Conservation (phyloP, 345 rosid species). For the Ceriops decandra region DNA sequence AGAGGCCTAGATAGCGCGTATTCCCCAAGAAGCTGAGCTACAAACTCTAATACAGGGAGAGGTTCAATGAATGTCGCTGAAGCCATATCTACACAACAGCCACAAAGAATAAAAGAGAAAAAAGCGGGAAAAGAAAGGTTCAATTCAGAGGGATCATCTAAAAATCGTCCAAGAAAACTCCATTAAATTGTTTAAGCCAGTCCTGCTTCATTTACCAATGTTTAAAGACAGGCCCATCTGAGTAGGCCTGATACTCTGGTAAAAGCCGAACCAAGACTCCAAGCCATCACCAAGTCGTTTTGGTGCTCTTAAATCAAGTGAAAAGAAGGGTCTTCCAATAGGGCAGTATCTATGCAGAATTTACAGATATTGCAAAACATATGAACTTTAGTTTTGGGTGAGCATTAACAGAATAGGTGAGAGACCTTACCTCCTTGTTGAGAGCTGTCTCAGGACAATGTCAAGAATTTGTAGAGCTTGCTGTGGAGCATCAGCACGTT, state of each 20-base stretch:
- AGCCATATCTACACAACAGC: slow-evolving; percentile 66
- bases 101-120: neutral
- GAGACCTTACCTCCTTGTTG: slow-evolving; percentile 56
- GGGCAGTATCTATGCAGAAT: slow-evolving; percentile 56
- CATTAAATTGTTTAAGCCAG: slow-evolving; percentile 1
- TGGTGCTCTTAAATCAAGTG: slow-evolving; percentile 72
- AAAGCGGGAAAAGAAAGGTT: too few relatives aligned
- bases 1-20: slow-evolving; percentile 69
- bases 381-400: neutral
- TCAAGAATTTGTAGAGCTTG: slow-evolving; percentile 88
- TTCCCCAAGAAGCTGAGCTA: slow-evolving; percentile 83
- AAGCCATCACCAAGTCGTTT: slow-evolving; percentile 90
- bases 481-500: slow-evolving; percentile 83
- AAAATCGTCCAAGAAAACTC: neutral
- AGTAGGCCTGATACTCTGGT: slow-evolving; percentile 95
- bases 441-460: slow-evolving; percentile 82
- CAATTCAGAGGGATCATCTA: neutral
- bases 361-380: neutral
- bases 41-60: slow-evolving; percentile 92
- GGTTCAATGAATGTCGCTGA: slow-evolving; percentile 98
- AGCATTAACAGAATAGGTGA: neutral
- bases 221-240: slow-evolving; percentile 96
- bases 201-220: slow-evolving; percentile 52
- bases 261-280: slow-evolving; percentile 98
- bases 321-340: slow-evolving; percentile 86